These are phyloP conservation scores for Eucommia ulmoides DNA, from an alignment of 257 asterid species.

Conservation along the genomic window DNA sequence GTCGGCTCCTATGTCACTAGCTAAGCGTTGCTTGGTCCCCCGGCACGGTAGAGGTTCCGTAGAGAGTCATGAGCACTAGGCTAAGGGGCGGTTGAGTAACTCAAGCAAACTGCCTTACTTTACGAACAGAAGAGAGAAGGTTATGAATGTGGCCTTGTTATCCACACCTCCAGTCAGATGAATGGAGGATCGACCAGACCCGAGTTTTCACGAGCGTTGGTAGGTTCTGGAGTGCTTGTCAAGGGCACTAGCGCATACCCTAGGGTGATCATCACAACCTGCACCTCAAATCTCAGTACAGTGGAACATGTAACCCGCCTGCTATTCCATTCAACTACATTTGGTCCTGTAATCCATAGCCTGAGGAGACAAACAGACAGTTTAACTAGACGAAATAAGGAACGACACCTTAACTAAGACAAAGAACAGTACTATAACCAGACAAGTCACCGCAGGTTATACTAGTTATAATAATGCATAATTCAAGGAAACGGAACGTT, in stretches of 20 bases:
- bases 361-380: not conserved
- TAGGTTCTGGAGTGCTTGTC: not conserved
- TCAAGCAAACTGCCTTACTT: too few species aligned
- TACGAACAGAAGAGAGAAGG: slow-evolving; percentile 3
- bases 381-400: too few species aligned
- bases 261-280: not conserved
- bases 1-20: slow-evolving; percentile 11
- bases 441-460: too few species aligned
- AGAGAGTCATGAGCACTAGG: slow-evolving; percentile 8
- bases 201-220: not conserved
- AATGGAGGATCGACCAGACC: too few species aligned
- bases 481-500: too few species aligned
- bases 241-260: not conserved
- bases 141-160: slow-evolving; percentile 8
- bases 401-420: too few species aligned
- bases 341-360: not conserved
- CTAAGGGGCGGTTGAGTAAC: too few species aligned
- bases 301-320: not conserved
- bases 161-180: too few species aligned
- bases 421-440: too few species aligned
- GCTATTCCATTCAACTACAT: not conserved
- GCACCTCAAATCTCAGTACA: not conserved
- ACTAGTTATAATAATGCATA: too few species aligned
- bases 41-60: slow-evolving; percentile 8
- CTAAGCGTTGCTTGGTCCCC: slow-evolving; percentile 12